Conservation (phyloP, 2,329 filamentous ascomycete genomes). For the Botryotinia narcissicola region DNA sequence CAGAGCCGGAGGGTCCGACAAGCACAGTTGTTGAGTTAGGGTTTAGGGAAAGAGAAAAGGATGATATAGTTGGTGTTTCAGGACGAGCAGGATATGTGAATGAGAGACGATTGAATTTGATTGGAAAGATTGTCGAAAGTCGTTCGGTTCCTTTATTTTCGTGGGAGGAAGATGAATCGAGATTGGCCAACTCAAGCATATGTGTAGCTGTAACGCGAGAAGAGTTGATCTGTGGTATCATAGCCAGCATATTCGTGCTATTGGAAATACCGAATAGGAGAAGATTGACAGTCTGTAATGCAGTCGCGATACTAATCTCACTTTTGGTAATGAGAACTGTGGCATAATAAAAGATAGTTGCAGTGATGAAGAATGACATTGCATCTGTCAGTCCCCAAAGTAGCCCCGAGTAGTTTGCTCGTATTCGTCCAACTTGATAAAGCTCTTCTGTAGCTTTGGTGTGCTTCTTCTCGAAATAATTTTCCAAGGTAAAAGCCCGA, state of each 20-base stretch:
- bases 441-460: constrained; percentile 49
- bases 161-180: constrained; percentile 45
- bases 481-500: constrained; percentile 69
- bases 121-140: constrained; percentile 44
- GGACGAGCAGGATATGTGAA: constrained; percentile 70
- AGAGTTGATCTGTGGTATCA: constrained; percentile 77
- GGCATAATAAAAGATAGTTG: constrained; percentile 82
- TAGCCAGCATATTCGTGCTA: constrained; percentile 65
- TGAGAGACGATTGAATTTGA: constrained; percentile 55
- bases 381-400: constrained; percentile 79
- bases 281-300: constrained; percentile 76
- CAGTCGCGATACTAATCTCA: constrained; percentile 51
- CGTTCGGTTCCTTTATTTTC: constrained; percentile 48
- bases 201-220: constrained; percentile 70
- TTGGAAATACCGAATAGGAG: constrained; percentile 81
- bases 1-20: constrained; percentile 82
- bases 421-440: constrained; percentile 60
- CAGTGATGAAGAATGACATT: constrained; percentile 67
- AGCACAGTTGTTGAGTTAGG: constrained; percentile 69
- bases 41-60: constrained; percentile 64
- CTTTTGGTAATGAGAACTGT: constrained; percentile 57
- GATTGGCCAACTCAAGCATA: constrained; percentile 65
- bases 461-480: constrained; percentile 67
- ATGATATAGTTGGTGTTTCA: constrained; percentile 53
- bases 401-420: constrained; percentile 65